Percentiles rank a stretch among this genome's conserved stretches.
Evolutionary conservation across 1,139 yeast species (phyloP).

Genomic region (Yamadazyma spencermartinsiae): DNA sequence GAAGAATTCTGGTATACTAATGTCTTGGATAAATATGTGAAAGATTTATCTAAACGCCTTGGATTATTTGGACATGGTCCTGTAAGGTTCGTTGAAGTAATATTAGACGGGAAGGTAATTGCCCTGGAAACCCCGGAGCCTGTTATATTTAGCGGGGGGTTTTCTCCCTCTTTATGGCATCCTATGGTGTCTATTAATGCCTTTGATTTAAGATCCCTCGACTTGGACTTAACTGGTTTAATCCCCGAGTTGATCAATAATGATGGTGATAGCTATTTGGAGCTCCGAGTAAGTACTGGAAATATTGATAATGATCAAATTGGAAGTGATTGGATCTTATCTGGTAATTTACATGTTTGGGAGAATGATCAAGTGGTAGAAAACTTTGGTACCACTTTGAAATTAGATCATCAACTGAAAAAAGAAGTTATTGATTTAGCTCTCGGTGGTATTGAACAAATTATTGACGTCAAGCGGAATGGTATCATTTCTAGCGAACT

Average conservation of each 20-base stretch:
- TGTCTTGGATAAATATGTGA: conserved; percentile 49
- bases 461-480: conserved; percentile 27
- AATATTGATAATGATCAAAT: conserved; percentile 26
- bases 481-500: conserved; percentile 22
- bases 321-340: conserved; percentile 68
- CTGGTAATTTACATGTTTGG: conserved; percentile 68
- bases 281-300: conserved; percentile 60
- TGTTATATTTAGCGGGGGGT: conserved; percentile 74
- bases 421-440: conserved; percentile 18
- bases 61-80: conserved; percentile 63
- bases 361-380: conserved; percentile 42
- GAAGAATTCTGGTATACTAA: conserved; percentile 87
- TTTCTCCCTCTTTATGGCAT: conserved; percentile 76
- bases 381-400: conserved; percentile 39
- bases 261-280: conserved; percentile 28
- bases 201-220: conserved; percentile 67
- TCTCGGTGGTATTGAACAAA: conserved; percentile 28
- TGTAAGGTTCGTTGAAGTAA: conserved; percentile 53
- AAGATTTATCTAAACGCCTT: conserved; percentile 34
- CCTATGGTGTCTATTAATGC: conserved; percentile 75
- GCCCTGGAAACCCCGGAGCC: conserved; percentile 58
- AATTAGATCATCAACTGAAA: conserved; percentile 20
- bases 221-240: conserved; percentile 65
- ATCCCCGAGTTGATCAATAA: conserved; percentile 61
- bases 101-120: conserved; percentile 48